Base-by-base conservation (phyloP, 2,329 filamentous ascomycete species). In the Ceratocystis harringtonii region DNA sequence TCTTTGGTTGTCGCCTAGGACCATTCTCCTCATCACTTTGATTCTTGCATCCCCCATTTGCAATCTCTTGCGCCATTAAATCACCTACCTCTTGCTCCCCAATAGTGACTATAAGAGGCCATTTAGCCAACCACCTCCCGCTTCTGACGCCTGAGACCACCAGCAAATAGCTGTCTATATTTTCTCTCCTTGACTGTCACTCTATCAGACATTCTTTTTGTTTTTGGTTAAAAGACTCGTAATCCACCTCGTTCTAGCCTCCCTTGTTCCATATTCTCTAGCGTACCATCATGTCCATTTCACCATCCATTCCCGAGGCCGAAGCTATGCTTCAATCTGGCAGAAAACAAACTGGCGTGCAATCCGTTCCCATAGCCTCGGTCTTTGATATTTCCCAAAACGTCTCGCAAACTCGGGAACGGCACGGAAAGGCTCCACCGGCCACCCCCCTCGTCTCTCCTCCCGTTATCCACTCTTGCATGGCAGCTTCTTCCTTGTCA, bases 321-420 rank as follows among this genome's bases (percentile, higher is more conserved):
- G 25, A 41, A 32, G 44, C 28, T 62, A 64, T 60, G 61, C 19
- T 48, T 44, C 28, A 17, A 22, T 64, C 48, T 50, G 44, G 44
- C 15, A 22, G 19, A 41, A 15, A 17, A n/a, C 44, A 52, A 28
- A 57, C 60, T 17, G 19, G n/a, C 7, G 58, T 64, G 28, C 32
- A 17, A 19, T 25, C 19, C 50, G 62, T 63, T 30, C 61, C 65
- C 50, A 63, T 66, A 28, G 22, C 61, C 22, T 60, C 65, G n/a
- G 55, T 66, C 25, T 66, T 44, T 44, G 65, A 63, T 36, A 66
- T 66, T 15, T 58, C 65, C 15, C 65, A 66, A 5, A 62, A 66
- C 63, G 55, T 66, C 41, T 66, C 65, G 28, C 61, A 66, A 32
- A 60, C 61, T 50, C 61, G 65, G 6, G 62, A 57, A 25, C 61